These are phyloP conservation scores for Verticillium longisporum DNA, from an alignment of 2,329 filamentous ascomycete species.

Conservation along the genomic window DNA sequence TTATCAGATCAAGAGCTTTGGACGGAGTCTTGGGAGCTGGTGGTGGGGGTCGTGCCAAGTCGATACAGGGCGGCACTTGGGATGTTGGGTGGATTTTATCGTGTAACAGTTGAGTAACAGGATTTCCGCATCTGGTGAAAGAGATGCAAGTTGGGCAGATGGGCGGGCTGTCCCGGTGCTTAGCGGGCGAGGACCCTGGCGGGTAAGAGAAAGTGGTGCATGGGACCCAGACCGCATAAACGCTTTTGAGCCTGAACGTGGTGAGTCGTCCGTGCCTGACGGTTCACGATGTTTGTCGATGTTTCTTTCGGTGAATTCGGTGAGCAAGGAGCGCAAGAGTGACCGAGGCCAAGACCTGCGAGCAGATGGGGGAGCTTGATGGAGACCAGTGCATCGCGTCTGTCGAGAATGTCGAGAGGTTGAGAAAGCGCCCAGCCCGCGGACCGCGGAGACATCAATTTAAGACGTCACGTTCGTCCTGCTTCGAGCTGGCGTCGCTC, in stretches of 20 bases:
- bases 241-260: neutral
- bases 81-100: neutral
- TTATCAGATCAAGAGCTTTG: neutral
- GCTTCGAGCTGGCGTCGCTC: neutral
- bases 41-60: neutral
- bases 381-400: neutral
- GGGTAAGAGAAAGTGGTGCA: neutral
- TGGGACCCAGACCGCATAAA: neutral
- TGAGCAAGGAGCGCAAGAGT: neutral
- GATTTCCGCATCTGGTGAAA: neutral
- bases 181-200: neutral
- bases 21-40: neutral
- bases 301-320: neutral
- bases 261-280: neutral
- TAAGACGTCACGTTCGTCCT: neutral
- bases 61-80: neutral
- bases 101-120: neutral
- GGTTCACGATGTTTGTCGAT: neutral
- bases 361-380: neutral
- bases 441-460: neutral
- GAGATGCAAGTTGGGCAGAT: neutral
- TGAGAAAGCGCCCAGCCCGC: neutral
- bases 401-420: neutral
- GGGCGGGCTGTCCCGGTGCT: neutral
- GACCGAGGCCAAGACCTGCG: neutral